These are phyloP conservation scores for Mortierella antarctica DNA, from an alignment of 192 early-diverging fungal genomes.

Conservation along the genomic window DNA sequence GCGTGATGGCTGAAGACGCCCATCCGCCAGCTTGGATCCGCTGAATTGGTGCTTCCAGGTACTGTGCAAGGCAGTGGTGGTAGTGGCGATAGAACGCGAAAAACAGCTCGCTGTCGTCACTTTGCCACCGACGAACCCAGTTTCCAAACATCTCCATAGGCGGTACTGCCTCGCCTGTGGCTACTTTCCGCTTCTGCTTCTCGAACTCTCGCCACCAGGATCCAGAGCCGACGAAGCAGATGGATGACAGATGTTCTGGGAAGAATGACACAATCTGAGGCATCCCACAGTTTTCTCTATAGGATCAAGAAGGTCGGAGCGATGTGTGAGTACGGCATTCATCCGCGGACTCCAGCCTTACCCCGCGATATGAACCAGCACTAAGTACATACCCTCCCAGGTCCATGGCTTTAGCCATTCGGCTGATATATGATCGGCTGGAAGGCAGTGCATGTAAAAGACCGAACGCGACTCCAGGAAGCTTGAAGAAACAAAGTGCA, in stretches of 20 bases:
- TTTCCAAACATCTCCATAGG: constrained; percentile 61
- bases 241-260: constrained; percentile 49
- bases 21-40: constrained; percentile 45
- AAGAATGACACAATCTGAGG: constrained; percentile 50
- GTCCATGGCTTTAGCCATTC: constrained; percentile 51
- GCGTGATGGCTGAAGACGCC: constrained; percentile 26
- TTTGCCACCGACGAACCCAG: constrained; percentile 63
- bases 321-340: too few relatives aligned
- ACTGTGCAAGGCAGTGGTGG: constrained; percentile 55
- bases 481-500: constrained; percentile 61
- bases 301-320: too few relatives aligned
- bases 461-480: constrained; percentile 59
- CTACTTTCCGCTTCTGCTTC: constrained; percentile 49
- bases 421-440: constrained; percentile 50
- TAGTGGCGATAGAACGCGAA: constrained; percentile 67
- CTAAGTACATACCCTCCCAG: constrained; percentile 27
- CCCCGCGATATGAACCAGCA: neutral
- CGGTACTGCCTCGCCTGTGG: constrained; percentile 24
- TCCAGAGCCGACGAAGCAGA: constrained; percentile 49
- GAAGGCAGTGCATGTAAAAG: constrained; percentile 57
- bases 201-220: constrained; percentile 56
- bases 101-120: constrained; percentile 65
- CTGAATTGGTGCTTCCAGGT: constrained; percentile 34
- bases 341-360: too few relatives aligned
- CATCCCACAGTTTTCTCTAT: constrained; percentile 36